These are phyloP conservation scores for Eimeria zaria DNA, from an alignment of 169 alveolate genomes.

Conservation along the genomic window DNA sequence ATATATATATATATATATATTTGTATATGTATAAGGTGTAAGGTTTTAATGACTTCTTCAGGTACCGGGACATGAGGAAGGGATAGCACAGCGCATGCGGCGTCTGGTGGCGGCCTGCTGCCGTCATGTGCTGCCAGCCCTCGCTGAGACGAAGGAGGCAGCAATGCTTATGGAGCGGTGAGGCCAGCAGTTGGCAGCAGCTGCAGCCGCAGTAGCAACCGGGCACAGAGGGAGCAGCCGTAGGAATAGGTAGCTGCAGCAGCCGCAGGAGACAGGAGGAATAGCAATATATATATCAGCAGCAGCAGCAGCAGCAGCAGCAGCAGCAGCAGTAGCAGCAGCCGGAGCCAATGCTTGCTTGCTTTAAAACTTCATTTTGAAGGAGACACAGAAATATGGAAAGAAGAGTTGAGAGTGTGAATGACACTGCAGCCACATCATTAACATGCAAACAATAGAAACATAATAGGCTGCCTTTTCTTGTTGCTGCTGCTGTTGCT, in stretches of 20 bases:
- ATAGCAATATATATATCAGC: neutral
- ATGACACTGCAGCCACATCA: no score
- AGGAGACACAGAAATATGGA: no score
- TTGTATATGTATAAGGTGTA: no score
- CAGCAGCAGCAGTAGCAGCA: neutral
- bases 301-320: constrained; percentile 9
- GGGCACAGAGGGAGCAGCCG: neutral
- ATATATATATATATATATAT: no score
- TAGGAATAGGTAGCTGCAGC: neutral
- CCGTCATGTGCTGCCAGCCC: constrained; percentile 7
- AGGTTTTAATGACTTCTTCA: neutral
- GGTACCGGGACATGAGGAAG: constrained; percentile 47
- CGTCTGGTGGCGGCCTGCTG: constrained; percentile 29
- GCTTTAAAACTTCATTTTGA: no score
- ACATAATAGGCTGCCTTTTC: no score
- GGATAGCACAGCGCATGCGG: constrained; percentile 49
- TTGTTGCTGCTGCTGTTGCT: neutral
- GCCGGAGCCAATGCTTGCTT: neutral
- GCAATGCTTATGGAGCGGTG: constrained; percentile 37
- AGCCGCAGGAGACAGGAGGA: neutral
- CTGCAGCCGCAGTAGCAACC: neutral
- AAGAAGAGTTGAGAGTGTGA: no score
- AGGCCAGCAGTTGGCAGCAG: neutral
- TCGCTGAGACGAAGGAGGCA: constrained; percentile 33
- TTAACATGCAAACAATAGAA: neutral